Evolutionary conservation across 495 filamentous ascomycete species (phyloP).

Genomic region (Friedmanniomyces endolithicus): DNA sequence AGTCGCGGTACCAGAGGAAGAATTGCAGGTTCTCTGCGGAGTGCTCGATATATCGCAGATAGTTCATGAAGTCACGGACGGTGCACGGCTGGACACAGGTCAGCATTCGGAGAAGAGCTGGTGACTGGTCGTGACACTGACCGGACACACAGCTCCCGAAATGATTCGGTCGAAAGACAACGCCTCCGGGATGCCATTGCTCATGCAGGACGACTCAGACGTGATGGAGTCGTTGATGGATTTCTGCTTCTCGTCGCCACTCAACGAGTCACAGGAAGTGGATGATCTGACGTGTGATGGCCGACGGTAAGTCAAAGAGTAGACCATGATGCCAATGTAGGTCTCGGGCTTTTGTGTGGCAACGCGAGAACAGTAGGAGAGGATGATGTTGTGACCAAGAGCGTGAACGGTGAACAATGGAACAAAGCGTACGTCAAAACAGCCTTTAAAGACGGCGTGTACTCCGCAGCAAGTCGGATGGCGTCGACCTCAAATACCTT

Average conservation of each 20-base stretch:
- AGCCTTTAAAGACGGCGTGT: neutral
- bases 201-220: slow-evolving; percentile 30
- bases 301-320: slow-evolving; percentile 38
- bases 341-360: neutral
- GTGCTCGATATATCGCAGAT: slow-evolving; percentile 60
- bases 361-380: neutral
- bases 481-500: neutral
- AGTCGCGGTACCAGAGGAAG: slow-evolving; percentile 62
- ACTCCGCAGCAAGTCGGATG: neutral
- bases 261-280: slow-evolving; percentile 21
- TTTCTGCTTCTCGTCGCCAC: slow-evolving; percentile 27
- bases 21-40: slow-evolving; percentile 71
- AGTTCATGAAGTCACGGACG: slow-evolving; percentile 67
- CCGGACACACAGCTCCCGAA: slow-evolving; percentile 61
- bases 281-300: slow-evolving; percentile 27
- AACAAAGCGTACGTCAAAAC: neutral
- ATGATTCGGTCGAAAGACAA: slow-evolving; percentile 63
- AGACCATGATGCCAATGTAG: slow-evolving; percentile 34
- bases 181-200: slow-evolving; percentile 49
- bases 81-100: slow-evolving; percentile 52
- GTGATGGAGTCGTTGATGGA: slow-evolving; percentile 31
- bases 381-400: too few relatives aligned
- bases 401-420: too few relatives aligned
- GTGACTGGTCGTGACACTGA: slow-evolving; percentile 31
- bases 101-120: neutral